Percentiles rank a stretch among this genome's conserved stretches.
Conservation (phyloP, 2,329 filamentous ascomycete species). For the Colletotrichum sp. region DNA sequence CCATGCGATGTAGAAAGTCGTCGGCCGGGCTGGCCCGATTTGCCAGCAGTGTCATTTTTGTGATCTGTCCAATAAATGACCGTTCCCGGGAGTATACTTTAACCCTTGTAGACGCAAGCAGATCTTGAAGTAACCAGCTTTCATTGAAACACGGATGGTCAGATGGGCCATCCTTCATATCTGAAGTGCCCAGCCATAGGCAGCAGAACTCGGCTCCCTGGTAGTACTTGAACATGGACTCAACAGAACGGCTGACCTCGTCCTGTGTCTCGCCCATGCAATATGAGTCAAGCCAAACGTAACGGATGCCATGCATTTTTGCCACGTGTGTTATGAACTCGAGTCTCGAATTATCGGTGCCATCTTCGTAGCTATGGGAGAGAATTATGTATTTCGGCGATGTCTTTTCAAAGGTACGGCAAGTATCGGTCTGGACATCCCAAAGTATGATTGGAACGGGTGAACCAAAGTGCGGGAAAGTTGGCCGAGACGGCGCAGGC, state of each 20-base stretch:
- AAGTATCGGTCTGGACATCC: background rate
- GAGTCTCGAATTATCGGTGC: background rate
- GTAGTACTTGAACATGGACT: background rate
- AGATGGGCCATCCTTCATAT: no score
- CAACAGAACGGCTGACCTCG: background rate
- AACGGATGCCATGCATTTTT: fast-evolving
- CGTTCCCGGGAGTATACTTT: fast-evolving
- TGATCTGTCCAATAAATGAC: background rate
- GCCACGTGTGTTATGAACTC: background rate
- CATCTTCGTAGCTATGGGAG: background rate
- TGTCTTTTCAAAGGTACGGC: background rate
- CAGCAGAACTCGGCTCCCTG: background rate
- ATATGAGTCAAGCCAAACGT: background rate
- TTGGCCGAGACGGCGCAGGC: background rate
- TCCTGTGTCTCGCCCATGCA: background rate
- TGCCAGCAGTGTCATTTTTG: background rate
- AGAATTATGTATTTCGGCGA: background rate
- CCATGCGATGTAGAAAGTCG: background rate
- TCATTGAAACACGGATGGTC: background rate
- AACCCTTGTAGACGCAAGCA: background rate
- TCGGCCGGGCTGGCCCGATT: no score
- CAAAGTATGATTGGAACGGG: background rate
- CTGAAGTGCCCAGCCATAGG: no score
- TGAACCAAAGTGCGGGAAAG: background rate
- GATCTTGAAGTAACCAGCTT: background rate